Base-by-base conservation (phyloP, 1,284 basidiomycete species). In the Ustilago tritici region DNA sequence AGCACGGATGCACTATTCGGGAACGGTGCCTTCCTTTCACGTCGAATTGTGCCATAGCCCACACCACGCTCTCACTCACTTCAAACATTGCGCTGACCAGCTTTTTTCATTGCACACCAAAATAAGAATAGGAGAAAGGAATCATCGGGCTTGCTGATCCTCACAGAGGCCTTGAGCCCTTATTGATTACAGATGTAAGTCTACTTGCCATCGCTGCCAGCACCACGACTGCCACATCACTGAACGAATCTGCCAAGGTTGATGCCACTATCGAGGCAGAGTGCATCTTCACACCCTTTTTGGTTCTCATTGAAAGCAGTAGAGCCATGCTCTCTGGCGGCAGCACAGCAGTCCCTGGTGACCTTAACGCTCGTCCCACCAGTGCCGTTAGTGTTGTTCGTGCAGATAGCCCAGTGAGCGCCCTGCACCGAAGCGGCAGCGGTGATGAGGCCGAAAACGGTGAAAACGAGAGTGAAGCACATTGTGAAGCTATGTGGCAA, bases 301-400 rank as follows among this genome's bases (percentile, higher is more conserved):
- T 4, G 38, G 40, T 4, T 23, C 23, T 65, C 63, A 38, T 59
- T 54, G 50, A 59, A 65, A n/a, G 14, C 32, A 31, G 63, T 65
- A n/a, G 56, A 46, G 8, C 31, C 36, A 32, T 65, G 63, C 41
- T 65, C 63, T 4, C 32, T 31, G 3, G 63, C 59, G 4, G 56
- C 56, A 12, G 56, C 56, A 32, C 63, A 65, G 52, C 63, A 65
- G 49, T 65, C 63, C 17, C 59, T 65, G 50, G 63, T 65, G 40
- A 59, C 41, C 31, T 36, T 56, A 32, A 47, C 54, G 19, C 31
- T 19, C 14, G 50, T 38, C 3, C 28, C 28, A 8, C 60, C 60
- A 3, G 52, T 55, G 8, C 52, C 60, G 38, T 55, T 28, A 6
- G 19, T 40, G 40, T 34, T 40, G 19, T 46, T 17, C 6, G 60